Base-by-base conservation (phyloP, 2,329 filamentous ascomycete species). In the Talaromyces atroroseus region DNA sequence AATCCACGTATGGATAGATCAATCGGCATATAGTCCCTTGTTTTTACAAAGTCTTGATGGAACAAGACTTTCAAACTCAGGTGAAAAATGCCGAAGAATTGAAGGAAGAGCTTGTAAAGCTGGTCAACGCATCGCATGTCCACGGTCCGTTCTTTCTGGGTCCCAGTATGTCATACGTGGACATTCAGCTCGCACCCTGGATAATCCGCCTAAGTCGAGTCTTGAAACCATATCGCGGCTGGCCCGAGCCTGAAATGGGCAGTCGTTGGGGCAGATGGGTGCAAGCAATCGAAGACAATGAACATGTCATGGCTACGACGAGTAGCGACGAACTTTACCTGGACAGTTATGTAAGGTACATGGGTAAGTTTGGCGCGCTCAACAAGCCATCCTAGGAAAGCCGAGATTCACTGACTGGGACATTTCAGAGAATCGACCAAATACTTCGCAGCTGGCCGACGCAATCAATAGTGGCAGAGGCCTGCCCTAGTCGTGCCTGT, bases 131-230 rank as follows among this genome's bases (percentile, higher is more conserved):
- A 0, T 82, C 82, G 0, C 73, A 85, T 64, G 60, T 73, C 20
- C 66, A 79, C 52, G 88, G 88, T 0, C 88, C 88, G 0, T 90
- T 87, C 69, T 92, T 92, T 67, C 78, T 80, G 62, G 83, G 83
- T 7, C 62, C 69, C 0, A 63, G 76, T 1, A 75, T 86, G 55
- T 78, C 76, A 0, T 85, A 90, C 55, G 88, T 92, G 0, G 88
- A 92, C 62, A 78, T 90, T 16, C 85, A 90, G 65, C 80, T 90
- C 47, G 88, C 88, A 1, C 89, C 89, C 0, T 92, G 89, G 79
- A 80, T 89, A 14, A 67, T 91, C 18, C 80, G 89, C 1, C 74
- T 92, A 58, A 77, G 80, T n/a, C 81, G 82, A 2, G 82, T 90
- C 18, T 73, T 89, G 34, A 78, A 81, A 50, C 82, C 83, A 16